Base-by-base conservation (phyloP, 2,329 filamentous ascomycete genomes). In the Aspergillus sp. region DNA sequence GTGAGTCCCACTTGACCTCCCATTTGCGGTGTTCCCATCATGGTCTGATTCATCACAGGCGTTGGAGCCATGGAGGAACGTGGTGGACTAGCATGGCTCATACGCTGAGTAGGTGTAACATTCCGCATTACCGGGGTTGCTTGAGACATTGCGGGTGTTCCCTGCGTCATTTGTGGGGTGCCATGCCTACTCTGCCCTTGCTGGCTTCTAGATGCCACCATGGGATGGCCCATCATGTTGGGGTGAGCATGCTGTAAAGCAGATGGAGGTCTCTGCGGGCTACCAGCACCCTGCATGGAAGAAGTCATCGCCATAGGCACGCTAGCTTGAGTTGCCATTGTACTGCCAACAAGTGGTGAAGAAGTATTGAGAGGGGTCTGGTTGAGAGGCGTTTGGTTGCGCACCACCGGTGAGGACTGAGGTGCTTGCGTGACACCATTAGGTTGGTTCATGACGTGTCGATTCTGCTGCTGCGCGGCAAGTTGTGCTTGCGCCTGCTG, bases 401-500 rank as follows among this genome's bases (percentile, higher is more conserved):
- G 75, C 58, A 80, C 71, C 50, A 80, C 68, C 1, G 78, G 78
- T 18, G 78, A 80, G 11, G 78, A 78, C 52, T 78, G 75, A 57
- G 76, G 77, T 13, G 69, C 74, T 65, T 79, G 77, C 12, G 70
- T 67, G 34, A 74, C 64, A 9, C 68, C 71, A 58, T 75, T 78
- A 59, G 77, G 61, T 66, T 80, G 73, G 48, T 74, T 71, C 70
- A 83, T 76, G 45, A 76, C 74, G 66, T 85, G 83, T 24, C 81
- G 76, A 49, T 83, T 81, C 61, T 81, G 81, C 36, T 78, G 79
- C 61, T 71, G 69, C 34, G 72, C 73, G 36, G 74, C 71, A 57
- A 76, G 67, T 57, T 72, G 71, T 51, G 73, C 71, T 64, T 78
- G 72, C 51, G 81, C 68, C 78, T 80, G 69, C 74, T 83, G 64